Evolutionary conservation across 2,329 filamentous ascomycete species (phyloP), one percentile per base, ranked within the genome.

Genomic region (Zelopaecilomyces penicillatus): DNA sequence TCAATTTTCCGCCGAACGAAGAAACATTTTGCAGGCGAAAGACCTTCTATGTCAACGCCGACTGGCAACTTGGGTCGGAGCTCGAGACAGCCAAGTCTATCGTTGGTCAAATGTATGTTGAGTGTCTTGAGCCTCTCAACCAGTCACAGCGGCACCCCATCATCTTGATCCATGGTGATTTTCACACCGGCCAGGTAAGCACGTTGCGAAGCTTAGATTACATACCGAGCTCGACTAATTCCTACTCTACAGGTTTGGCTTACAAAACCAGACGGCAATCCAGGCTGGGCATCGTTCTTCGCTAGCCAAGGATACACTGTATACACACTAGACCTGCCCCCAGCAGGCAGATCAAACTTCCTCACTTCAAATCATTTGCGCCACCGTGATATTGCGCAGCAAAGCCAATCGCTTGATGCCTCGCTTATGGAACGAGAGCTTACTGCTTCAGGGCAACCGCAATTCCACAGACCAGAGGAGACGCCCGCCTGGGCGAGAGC

Each of bases 211-310:
- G 35, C 34, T 39, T 5, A 30, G 6, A 38, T 8, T 30, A 37
- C 28, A 12, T 19, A 11, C 19, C 31, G 41, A 4, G 39, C 42
- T 34, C 5, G 27, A n/a, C 26, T 19, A 19, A 19, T 19, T 19
- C 19, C 19, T 36, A 5, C 30, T 10, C 28, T n/a, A 27, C 40
- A 68, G 64, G 54, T 66, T 39, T 71, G 64, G 63, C 53, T 68
- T 10, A 66, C 66, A 33, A 76, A 71, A 12, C 71, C 74, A 5
- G 70, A 75, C 44, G 63, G 65, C 10, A 52, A 60, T 2, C 59
- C 61, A 1, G 71, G 71, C 6, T 75, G 71, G 71, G 66, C 69
- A 0, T 63, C 65, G 0, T 68, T 57, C 42, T 75, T 75, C 39
- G 51, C 71, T 1, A 50, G 51, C 0, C 50, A 60, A 27, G 70